A percentile compares a stretch with the other conserved stretches of the same genome.
Conservation (phyloP, 73 alveolate genomes). For the Symbiodinium natans region DNA sequence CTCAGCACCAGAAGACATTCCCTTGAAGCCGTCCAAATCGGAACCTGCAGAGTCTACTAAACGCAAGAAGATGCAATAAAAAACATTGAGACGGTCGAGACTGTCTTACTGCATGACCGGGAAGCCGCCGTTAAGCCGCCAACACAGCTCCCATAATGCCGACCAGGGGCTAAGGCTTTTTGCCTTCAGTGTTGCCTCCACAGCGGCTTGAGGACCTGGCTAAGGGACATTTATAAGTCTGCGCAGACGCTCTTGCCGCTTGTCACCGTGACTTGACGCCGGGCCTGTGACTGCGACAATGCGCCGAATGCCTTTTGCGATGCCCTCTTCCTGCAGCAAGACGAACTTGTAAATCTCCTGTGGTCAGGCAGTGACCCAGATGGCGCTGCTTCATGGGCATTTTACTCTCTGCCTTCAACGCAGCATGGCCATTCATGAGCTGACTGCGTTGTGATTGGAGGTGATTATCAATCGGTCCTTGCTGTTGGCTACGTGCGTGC, state of each 20-base stretch:
- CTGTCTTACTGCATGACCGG: too few relatives aligned
- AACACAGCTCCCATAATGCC: slow-evolving; percentile 8
- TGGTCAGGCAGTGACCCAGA: background rate
- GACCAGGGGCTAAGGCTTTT: slow-evolving; percentile 41
- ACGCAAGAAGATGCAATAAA: too few relatives aligned
- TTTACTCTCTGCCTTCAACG: too few relatives aligned
- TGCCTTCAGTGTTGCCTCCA: slow-evolving; percentile 91
- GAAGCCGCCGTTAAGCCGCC: too few relatives aligned
- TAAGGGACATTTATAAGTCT: too few relatives aligned
- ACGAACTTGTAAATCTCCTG: slow-evolving; percentile 78
- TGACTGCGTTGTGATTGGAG: too few relatives aligned
- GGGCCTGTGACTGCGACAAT: slow-evolving; percentile 93
- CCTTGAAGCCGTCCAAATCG: slow-evolving; percentile 79
- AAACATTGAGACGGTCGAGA: too few relatives aligned
- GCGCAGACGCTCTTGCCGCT: too few relatives aligned
- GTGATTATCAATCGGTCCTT: slow-evolving; percentile 24
- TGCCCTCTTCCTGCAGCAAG: slow-evolving; percentile 84
- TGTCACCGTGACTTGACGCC: background rate
- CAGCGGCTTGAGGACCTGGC: slow-evolving; percentile 93
- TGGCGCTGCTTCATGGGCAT: too few relatives aligned
- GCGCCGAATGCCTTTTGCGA: slow-evolving; percentile 92
- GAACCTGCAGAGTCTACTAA: background rate
- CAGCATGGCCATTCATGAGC: too few relatives aligned
- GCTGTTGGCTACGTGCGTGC: slow-evolving; percentile 92
- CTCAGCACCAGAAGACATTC: slow-evolving; percentile 52